A percentile compares a stretch with the other conserved stretches of the same genome.
Conservation (phyloP, 768 basidiomycete species). For the Pisolithus sp. region DNA sequence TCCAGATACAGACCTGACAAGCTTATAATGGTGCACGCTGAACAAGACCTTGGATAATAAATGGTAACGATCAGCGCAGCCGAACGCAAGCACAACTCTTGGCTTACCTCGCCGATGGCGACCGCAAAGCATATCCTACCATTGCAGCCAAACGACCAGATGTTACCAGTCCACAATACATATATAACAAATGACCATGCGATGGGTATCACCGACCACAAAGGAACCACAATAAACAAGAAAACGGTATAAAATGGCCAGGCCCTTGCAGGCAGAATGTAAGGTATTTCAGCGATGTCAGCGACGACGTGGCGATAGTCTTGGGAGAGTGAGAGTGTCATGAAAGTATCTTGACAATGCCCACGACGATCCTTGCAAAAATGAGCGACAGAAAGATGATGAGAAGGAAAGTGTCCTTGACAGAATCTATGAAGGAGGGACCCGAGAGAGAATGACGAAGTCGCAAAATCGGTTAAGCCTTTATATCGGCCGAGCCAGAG, state of each 20-base stretch:
- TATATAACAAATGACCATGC: slow-evolving; percentile 58
- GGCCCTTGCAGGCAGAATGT: slow-evolving; percentile 32
- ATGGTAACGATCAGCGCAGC: background rate
- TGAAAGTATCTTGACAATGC: slow-evolving; percentile 14
- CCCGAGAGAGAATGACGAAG: too few relatives aligned
- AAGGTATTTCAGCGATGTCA: slow-evolving; percentile 29
- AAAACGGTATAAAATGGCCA: slow-evolving; percentile 56
- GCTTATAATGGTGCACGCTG: slow-evolving; percentile 54
- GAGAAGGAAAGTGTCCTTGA: background rate
- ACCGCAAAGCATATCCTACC: slow-evolving; percentile 37
- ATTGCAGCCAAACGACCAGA: slow-evolving; percentile 38
- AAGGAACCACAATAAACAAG: slow-evolving; percentile 47
- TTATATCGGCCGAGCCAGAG: too few relatives aligned
- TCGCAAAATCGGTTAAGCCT: too few relatives aligned
- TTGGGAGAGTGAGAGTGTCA: background rate
- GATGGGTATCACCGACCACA: slow-evolving; percentile 57
- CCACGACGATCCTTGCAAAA: background rate
- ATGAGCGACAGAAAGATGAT: too few relatives aligned
- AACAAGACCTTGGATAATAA: slow-evolving; percentile 50
- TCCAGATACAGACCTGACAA: slow-evolving; percentile 42
- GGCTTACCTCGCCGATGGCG: slow-evolving; percentile 54
- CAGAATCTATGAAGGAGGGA: too few relatives aligned
- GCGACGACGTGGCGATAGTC: background rate
- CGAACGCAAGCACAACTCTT: background rate
- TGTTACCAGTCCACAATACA: slow-evolving; percentile 36